Percentiles rank a stretch among this genome's conserved stretches.
These are phyloP conservation scores for Rubia peregrina DNA, from an alignment of 305 asterid species.

Conservation along the genomic window DNA sequence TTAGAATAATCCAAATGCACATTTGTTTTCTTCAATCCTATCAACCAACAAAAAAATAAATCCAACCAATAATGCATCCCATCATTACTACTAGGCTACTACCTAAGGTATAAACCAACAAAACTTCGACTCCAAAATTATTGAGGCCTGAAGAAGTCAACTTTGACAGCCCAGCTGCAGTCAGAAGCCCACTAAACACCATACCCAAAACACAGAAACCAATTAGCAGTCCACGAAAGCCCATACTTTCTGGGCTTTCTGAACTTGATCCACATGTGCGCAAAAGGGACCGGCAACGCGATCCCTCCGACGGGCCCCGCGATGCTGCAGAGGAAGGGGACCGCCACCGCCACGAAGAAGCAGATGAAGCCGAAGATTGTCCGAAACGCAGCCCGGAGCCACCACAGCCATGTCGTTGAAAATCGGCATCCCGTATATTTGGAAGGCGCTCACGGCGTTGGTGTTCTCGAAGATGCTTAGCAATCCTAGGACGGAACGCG, in stretches of 20 bases:
- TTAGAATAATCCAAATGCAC: too few relatives aligned
- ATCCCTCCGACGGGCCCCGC: slow-evolving; percentile 73
- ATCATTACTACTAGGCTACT: too few relatives aligned
- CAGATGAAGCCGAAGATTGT: slow-evolving; percentile 46
- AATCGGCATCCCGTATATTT: slow-evolving; percentile 75
- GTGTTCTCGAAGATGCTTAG: slow-evolving; percentile 47
- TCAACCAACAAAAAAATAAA: too few relatives aligned
- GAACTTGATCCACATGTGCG: slow-evolving; percentile 83
- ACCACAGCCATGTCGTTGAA: slow-evolving; percentile 71
- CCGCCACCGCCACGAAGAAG: slow-evolving; percentile 66
- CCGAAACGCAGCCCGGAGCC: slow-evolving; percentile 56
- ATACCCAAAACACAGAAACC: slow-evolving; percentile 59
- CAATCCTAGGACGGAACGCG: slow-evolving; percentile 33
- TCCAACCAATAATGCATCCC: too few relatives aligned
- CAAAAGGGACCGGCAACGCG: slow-evolving; percentile 62
- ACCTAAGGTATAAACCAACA: too few relatives aligned
- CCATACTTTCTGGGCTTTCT: slow-evolving; percentile 54
- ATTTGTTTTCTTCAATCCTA: too few relatives aligned
- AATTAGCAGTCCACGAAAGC: slow-evolving; percentile 55
- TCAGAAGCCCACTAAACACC: slow-evolving; percentile 42
- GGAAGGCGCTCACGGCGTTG: slow-evolving; percentile 67
- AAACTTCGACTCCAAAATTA: slow-evolving; percentile 10
- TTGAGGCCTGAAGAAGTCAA: slow-evolving; percentile 66
- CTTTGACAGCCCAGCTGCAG: slow-evolving; percentile 52
- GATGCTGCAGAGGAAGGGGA: slow-evolving; percentile 65